A percentile compares a stretch with the other conserved stretches of the same genome.
Evolutionary conservation across 805 yeast species (phyloP).

Genomic region (Blastobotrys muscicola): DNA sequence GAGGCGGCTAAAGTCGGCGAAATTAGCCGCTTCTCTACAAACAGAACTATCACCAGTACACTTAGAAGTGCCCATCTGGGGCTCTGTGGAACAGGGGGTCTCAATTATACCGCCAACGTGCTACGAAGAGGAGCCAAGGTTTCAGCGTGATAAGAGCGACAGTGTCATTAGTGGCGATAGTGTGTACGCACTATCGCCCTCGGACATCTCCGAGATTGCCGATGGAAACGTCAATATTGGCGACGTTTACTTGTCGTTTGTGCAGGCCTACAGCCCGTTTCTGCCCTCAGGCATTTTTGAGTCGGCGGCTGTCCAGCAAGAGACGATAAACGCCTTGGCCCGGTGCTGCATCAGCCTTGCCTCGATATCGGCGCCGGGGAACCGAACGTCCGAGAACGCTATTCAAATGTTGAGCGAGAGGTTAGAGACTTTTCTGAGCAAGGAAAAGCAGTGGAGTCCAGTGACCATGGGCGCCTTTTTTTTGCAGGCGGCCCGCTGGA

Average conservation of each 20-base stretch:
- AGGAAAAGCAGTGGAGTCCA: conserved; percentile 6
- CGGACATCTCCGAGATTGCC: no score
- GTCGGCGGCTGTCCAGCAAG: background rate
- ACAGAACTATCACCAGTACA: background rate
- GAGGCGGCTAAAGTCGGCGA: conserved; percentile 7
- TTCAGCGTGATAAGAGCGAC: no score
- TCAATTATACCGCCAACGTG: background rate
- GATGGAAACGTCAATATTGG: background rate
- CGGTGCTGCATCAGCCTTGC: conserved; percentile 9
- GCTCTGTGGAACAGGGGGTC: background rate
- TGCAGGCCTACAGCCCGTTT: conserved; percentile 11
- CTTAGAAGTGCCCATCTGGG: background rate
- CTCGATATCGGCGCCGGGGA: conserved; percentile 6
- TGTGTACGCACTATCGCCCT: no score
- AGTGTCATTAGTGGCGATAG: no score
- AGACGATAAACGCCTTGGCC: background rate
- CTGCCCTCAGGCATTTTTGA: background rate
- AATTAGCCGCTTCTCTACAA: conserved; percentile 4
- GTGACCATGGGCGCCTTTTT: conserved; percentile 1
- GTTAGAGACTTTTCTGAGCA: conserved; percentile 3
- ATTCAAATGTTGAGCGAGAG: conserved; percentile 5
- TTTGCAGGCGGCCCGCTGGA: background rate
- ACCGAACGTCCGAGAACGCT: conserved; percentile 5
- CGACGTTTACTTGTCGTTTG: conserved; percentile 5
- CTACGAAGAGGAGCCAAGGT: no score